Evolutionary conservation across 2,329 filamentous ascomycete genomes (phyloP).

Genomic region (Hymenoscyphus repandus): DNA sequence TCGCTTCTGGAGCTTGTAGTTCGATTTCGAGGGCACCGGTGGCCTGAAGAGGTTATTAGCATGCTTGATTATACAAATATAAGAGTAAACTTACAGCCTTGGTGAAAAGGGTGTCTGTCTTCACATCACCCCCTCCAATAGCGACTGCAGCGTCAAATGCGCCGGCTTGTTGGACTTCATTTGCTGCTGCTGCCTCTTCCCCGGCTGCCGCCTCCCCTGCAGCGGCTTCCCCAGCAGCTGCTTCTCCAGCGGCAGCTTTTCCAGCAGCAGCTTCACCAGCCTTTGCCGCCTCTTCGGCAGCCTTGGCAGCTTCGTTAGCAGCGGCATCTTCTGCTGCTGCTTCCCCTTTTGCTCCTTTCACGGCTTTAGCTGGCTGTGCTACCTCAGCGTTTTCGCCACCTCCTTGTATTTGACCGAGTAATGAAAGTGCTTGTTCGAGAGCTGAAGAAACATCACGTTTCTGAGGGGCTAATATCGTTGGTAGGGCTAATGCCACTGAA

Average conservation of each 20-base stretch:
- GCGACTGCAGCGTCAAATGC: not conserved
- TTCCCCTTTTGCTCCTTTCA: not conserved
- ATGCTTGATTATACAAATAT: not conserved
- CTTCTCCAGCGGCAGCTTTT: not conserved
- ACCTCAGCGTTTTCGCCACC: not conserved
- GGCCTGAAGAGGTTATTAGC: not conserved
- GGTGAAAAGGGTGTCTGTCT: conserved; percentile 5
- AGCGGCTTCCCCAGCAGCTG: not conserved
- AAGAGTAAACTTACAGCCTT: not conserved
- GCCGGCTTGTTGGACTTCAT: not conserved
- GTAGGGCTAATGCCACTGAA: not conserved
- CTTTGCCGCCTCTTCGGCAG: not conserved
- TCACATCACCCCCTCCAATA: conserved; percentile 1
- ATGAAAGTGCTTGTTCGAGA: not conserved
- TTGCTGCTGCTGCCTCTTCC: not conserved
- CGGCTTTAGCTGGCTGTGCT: not conserved
- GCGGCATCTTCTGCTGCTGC: too few species aligned
- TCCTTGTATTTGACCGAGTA: not conserved
- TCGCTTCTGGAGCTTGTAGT: conserved; percentile 33
- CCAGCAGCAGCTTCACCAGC: not conserved
- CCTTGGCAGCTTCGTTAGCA: not conserved
- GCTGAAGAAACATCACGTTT: not conserved
- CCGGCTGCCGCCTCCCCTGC: not conserved
- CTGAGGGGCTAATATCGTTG: not conserved
- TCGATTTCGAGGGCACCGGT: conserved; percentile 37